Base-by-base conservation (phyloP, 2,329 filamentous ascomycete genomes). In the Gaeumannomyces sp. region DNA sequence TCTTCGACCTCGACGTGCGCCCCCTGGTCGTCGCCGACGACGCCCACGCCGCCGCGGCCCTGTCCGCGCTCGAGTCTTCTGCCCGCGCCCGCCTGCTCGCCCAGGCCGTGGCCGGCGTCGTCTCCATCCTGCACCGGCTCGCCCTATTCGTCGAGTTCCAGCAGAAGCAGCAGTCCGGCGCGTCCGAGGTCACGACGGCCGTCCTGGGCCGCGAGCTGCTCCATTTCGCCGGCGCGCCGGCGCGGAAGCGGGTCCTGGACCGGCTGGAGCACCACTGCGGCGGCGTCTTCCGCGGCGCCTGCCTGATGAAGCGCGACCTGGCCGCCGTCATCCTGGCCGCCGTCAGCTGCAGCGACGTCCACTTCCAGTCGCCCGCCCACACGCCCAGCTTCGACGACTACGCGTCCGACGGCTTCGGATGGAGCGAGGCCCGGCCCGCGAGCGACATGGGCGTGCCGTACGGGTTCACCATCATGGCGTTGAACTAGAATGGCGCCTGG, bases 401-500 rank as follows among this genome's bases (percentile, higher is more conserved):
- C 53, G 60, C 67, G 50, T 67, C 64, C 28, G 70, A 73, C 45
- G 68, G 67, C 27, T 72, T 73, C 28, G 70, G 71, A 59, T 72
- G 70, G 64, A 71, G 71, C 35, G 71, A 73, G 66, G 22, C 45
- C 45, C 69, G 74, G 45, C 71, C 71, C 16, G 72, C 73, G 60
- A 71, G 73, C 65, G 75, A 75, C 53, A 76, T 77, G 70, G 76
- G 76, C 1, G 59, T 76, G 65, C 75, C 75, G 1, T 73, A 75
- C 69, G 76, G 75, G 0, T 76, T 78, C 64, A 73, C 71, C 14
- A 76, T 78, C 64, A 73, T 78, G 72, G 70, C 73, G 1, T 35
- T 78, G 62, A 77, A 77, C 68, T 77, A 70, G 64, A 28, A 14
- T 45, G 64, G 57, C 19, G 45, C 19, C 8, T 50, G 45, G 6